Percentiles rank a stretch among this genome's conserved stretches.
phyloP scores from a whole-genome alignment of 805 yeast genomes.

The Cyberlindnera meyerae region DNA sequence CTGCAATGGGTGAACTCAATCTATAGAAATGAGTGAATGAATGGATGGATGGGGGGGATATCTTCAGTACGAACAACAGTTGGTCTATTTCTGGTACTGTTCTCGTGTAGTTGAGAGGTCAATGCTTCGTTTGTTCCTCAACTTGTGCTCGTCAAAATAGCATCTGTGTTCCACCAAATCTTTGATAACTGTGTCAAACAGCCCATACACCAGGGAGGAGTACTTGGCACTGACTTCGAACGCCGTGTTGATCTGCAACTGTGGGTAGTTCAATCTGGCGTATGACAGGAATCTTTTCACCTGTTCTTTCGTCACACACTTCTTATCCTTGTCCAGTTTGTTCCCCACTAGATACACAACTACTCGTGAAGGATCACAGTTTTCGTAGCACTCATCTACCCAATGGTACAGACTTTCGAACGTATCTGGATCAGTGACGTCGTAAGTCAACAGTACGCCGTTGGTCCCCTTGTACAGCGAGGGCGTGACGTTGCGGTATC shows the following conservation, averaged over 20 bases:
- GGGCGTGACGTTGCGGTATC: constrained; percentile 42
- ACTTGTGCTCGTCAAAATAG: constrained; percentile 29
- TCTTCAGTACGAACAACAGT: constrained; percentile 25
- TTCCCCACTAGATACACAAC: constrained; percentile 43
- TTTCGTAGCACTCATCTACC: constrained; percentile 38
- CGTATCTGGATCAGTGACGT: constrained; percentile 34
- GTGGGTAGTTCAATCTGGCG: constrained; percentile 27
- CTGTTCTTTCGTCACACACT: constrained; percentile 37
- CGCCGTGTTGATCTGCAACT: constrained; percentile 34
- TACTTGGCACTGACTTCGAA: constrained; percentile 45
- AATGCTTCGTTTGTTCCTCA: constrained; percentile 25
- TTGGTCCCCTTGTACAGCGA: constrained; percentile 42
- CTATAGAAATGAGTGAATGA: background rate
- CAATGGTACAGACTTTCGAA: constrained; percentile 37
- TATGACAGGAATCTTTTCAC: constrained; percentile 30
- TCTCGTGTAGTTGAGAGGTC: constrained; percentile 25
- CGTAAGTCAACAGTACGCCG: constrained; percentile 41
- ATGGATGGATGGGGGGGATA: no score
- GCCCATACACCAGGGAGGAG: constrained; percentile 33
- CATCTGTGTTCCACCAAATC: constrained; percentile 38
- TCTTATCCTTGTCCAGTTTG: constrained; percentile 34
- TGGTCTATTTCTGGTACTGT: constrained; percentile 17
- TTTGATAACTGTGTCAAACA: constrained; percentile 34
- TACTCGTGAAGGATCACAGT: constrained; percentile 28
- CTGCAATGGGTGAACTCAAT: background rate